These are phyloP conservation scores for Trichoderma sp. DNA, from an alignment of 2,329 filamentous ascomycete genomes.

Conservation along the genomic window DNA sequence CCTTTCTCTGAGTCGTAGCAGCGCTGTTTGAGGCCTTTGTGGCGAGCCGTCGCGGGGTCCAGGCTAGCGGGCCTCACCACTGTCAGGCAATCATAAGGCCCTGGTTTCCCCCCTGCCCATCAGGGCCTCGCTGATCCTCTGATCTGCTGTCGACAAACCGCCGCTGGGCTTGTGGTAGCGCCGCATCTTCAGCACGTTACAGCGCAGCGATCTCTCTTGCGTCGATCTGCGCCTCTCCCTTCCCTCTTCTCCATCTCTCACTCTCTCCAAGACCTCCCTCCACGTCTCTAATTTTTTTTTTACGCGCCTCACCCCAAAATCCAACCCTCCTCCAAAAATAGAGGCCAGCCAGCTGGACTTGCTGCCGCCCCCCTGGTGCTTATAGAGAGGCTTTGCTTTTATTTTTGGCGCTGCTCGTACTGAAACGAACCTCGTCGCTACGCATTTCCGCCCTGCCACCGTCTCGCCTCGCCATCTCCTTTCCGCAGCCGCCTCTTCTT, in stretches of 20 bases:
- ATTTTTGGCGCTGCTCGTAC: conserved; percentile 20
- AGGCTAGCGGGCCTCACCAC: neutral
- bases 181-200: conserved; percentile 1
- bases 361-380: neutral
- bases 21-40: conserved; percentile 20
- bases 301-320: neutral
- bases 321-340: neutral
- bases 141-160: neutral
- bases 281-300: neutral
- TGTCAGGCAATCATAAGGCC: conserved; percentile 18
- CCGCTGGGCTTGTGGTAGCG: neutral
- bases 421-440: conserved; percentile 22
- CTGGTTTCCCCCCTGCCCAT: conserved; percentile 1
- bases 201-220: neutral
- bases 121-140: neutral
- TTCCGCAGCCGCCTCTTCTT: conserved; percentile 6
- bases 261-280: neutral
- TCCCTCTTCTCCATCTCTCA: neutral
- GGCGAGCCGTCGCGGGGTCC: conserved; percentile 9
- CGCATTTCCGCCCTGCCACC: conserved; percentile 6
- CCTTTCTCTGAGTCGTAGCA: conserved; percentile 10
- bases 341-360: neutral
- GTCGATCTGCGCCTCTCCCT: neutral
- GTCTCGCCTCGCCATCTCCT: conserved; percentile 17
- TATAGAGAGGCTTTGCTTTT: conserved; percentile 1